Evolutionary conservation across 1,139 yeast genomes (phyloP).

Genomic region (Hanseniaspora gamundiae): DNA sequence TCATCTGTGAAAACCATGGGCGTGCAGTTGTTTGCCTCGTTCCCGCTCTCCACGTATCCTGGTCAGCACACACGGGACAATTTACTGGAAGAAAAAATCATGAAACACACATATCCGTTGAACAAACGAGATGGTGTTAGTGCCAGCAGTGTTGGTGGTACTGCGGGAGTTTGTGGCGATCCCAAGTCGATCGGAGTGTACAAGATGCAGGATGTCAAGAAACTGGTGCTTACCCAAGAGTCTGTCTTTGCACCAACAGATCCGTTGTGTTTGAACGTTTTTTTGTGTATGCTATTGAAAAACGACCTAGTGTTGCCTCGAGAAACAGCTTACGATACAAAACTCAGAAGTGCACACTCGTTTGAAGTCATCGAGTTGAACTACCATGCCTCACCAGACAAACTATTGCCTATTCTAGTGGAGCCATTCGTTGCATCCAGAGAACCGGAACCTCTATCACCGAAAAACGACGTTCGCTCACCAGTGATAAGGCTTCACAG

Average conservation of each 20-base stretch:
- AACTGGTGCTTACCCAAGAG: neutral
- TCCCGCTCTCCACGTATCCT: conserved; percentile 1
- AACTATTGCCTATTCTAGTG: neutral
- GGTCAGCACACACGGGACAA: neutral
- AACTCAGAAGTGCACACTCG: neutral
- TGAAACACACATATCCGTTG: neutral
- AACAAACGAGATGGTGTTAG: neutral
- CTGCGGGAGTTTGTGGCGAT: neutral
- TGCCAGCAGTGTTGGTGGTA: neutral
- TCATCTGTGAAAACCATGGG: neutral
- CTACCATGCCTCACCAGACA: neutral
- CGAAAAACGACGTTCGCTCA: neutral
- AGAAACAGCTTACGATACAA: too few relatives aligned
- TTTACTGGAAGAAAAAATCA: neutral
- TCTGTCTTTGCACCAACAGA: neutral
- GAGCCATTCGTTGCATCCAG: neutral
- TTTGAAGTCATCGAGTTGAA: neutral
- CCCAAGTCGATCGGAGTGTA: neutral
- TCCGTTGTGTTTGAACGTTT: neutral
- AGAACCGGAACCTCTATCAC: neutral
- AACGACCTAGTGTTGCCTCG: neutral
- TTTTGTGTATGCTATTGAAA: neutral
- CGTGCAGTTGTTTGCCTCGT: neutral
- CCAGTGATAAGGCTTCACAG: too few relatives aligned
- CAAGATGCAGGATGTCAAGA: neutral